Evolutionary conservation across 2,329 filamentous ascomycete genomes (phyloP).

Genomic region (Ilyonectria sp.): DNA sequence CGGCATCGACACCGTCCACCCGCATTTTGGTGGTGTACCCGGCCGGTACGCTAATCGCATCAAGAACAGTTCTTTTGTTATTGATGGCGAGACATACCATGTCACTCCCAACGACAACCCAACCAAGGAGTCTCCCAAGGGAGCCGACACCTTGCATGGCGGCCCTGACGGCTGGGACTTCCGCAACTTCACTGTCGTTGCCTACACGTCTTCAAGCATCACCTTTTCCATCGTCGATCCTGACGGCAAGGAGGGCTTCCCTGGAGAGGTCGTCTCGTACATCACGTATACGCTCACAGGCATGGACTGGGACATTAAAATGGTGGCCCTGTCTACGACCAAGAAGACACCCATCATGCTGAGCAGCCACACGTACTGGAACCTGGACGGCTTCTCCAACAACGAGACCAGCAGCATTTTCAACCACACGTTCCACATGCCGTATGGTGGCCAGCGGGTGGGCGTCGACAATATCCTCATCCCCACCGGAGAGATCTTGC

Average conservation of each 20-base stretch:
- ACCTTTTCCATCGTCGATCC: slow-evolving; percentile 83
- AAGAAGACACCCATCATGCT: slow-evolving; percentile 89
- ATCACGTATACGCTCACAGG: slow-evolving; percentile 80
- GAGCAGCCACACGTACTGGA: slow-evolving; percentile 84
- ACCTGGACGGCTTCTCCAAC: slow-evolving; percentile 84
- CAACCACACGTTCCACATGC: slow-evolving; percentile 81
- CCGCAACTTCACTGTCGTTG: slow-evolving; percentile 83
- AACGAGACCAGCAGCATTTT: slow-evolving; percentile 75
- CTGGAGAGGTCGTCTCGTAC: slow-evolving; percentile 81
- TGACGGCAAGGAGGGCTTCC: slow-evolving; percentile 83
- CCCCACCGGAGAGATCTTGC: slow-evolving; percentile 82
- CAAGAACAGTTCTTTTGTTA: slow-evolving; percentile 80
- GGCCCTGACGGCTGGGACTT: slow-evolving; percentile 82
- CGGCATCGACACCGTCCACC: slow-evolving; percentile 73
- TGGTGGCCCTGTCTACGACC: slow-evolving; percentile 78
- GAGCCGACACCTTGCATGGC: slow-evolving; percentile 78
- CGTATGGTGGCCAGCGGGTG: slow-evolving; percentile 79
- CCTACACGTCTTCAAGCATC: slow-evolving; percentile 76
- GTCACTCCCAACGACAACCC: slow-evolving; percentile 76
- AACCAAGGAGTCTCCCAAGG: slow-evolving; percentile 63
- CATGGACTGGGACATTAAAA: slow-evolving; percentile 80
- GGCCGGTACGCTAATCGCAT: slow-evolving; percentile 88
- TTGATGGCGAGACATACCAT: slow-evolving; percentile 74
- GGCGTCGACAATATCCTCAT: slow-evolving; percentile 80
- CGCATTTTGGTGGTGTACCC: slow-evolving; percentile 80